Percentiles rank a stretch among this genome's conserved stretches.
Evolutionary conservation across 768 basidiomycete species (phyloP).

Genomic region (Collybia sordida): DNA sequence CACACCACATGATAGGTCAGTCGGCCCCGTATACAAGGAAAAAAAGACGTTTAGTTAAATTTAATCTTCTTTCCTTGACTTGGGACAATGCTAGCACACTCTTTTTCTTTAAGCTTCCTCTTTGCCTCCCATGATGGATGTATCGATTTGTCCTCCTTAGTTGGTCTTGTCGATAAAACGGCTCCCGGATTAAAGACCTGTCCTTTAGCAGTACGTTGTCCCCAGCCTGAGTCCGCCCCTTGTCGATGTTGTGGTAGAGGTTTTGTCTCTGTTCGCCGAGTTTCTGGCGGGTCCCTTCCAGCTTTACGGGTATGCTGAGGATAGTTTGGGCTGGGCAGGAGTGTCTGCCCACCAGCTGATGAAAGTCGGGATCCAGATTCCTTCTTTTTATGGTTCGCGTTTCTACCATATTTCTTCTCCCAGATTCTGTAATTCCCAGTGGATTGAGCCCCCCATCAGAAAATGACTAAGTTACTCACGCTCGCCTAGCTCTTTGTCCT

Average conservation of each 20-base stretch:
- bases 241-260: constrained; percentile 16
- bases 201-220: constrained; percentile 22
- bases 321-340: constrained; percentile 2
- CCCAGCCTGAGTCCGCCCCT: constrained; percentile 25
- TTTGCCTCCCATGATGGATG: constrained; percentile 99
- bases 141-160: constrained; percentile 41
- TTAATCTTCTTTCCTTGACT: constrained; percentile 87
- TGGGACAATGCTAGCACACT: constrained; percentile 57
- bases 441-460: constrained; percentile 1
- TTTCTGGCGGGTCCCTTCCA: neutral
- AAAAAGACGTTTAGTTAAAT: constrained; percentile 35
- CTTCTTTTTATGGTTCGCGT: constrained; percentile 90
- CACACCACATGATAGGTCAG: no score
- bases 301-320: constrained; percentile 1
- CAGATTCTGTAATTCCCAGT: constrained; percentile 72
- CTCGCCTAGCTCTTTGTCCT: constrained; percentile 91
- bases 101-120: constrained; percentile 71
- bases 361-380: constrained; percentile 27
- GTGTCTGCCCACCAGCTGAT: neutral
- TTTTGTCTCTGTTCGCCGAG: constrained; percentile 7
- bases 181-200: no score
- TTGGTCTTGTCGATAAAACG: neutral
- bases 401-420: constrained; percentile 94
- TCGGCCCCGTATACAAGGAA: constrained; percentile 5
- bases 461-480: constrained; percentile 56